Percentiles rank a stretch among this genome's conserved stretches.
Evolutionary conservation across 2,329 filamentous ascomycete species (phyloP).

Genomic region (Penicillium capsulatum): DNA sequence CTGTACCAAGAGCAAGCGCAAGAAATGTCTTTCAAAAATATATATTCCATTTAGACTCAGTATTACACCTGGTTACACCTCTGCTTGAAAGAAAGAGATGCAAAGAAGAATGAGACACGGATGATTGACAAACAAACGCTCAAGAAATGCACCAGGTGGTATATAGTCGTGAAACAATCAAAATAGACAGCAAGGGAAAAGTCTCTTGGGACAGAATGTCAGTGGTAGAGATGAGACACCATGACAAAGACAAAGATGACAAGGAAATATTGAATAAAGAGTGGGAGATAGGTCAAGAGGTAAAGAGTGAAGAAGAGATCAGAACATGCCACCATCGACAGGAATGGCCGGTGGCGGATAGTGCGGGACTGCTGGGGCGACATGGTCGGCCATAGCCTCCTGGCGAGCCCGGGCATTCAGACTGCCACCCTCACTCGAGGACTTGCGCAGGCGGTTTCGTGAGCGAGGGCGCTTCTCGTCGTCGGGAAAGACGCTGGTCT

Average conservation of each 20-base stretch:
- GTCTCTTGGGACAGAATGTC: slow-evolving; percentile 4
- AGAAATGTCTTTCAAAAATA: no score
- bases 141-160: slow-evolving; percentile 26
- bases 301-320: slow-evolving; percentile 11
- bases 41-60: slow-evolving; percentile 1
- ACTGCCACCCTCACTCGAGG: slow-evolving; percentile 43
- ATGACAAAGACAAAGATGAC: slow-evolving; percentile 7
- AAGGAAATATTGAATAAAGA: slow-evolving; percentile 1
- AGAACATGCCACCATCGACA: slow-evolving; percentile 41
- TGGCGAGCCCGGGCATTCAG: slow-evolving; percentile 45
- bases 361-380: slow-evolving; percentile 31
- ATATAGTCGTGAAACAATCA: slow-evolving; percentile 24
- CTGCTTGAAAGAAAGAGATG: slow-evolving; percentile 5
- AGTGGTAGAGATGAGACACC: slow-evolving; percentile 3
- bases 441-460: slow-evolving; percentile 22
- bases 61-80: slow-evolving; percentile 9
- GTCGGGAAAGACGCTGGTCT: slow-evolving; percentile 24
- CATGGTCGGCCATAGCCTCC: slow-evolving; percentile 30
- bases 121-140: slow-evolving; percentile 19
- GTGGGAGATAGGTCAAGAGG: neutral
- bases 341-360: slow-evolving; percentile 29
- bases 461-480: slow-evolving; percentile 40
- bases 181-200: slow-evolving; percentile 5
- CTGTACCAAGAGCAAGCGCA: no score
- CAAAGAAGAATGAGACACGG: slow-evolving; percentile 3